Conservation (phyloP, 2,329 filamentous ascomycete genomes). For the Cercospora sesami region DNA sequence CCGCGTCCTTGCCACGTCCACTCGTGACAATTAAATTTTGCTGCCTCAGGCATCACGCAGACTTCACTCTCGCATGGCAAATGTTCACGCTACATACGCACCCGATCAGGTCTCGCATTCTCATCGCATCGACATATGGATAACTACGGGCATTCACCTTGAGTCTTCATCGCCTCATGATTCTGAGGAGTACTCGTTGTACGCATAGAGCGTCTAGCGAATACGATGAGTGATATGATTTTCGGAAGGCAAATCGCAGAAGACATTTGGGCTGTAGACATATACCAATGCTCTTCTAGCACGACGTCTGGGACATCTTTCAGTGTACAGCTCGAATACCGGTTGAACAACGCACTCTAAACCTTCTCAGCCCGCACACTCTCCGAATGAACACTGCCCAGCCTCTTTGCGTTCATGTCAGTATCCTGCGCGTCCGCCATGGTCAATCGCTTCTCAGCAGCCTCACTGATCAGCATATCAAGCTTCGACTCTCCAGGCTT, state of each 20-base stretch:
- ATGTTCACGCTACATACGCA: not conserved
- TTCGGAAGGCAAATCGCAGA: too few species aligned
- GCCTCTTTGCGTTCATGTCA: not conserved
- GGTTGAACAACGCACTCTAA: not conserved
- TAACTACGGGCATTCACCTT: not conserved
- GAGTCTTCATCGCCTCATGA: not conserved
- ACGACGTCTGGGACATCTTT: not conserved
- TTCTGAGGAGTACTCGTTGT: not conserved
- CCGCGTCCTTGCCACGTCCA: conserved; percentile 4
- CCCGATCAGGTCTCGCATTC: not conserved
- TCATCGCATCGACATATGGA: not conserved
- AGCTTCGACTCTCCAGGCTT: conserved; percentile 40
- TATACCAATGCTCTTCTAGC: too few species aligned
- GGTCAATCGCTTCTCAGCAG: conserved; percentile 25
- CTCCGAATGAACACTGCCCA: not conserved
- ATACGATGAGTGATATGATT: not conserved
- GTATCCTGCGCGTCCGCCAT: conserved; percentile 20
- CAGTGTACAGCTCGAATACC: not conserved
- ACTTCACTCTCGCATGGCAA: not conserved
- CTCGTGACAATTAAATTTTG: not conserved
- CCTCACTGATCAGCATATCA: conserved; percentile 30
- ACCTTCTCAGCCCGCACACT: not conserved
- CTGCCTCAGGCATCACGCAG: not conserved
- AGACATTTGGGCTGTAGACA: not conserved
- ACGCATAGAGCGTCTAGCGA: not conserved